Conservation (phyloP, 2,329 filamentous ascomycete genomes). For the Teratosphaeria nubilosa region DNA sequence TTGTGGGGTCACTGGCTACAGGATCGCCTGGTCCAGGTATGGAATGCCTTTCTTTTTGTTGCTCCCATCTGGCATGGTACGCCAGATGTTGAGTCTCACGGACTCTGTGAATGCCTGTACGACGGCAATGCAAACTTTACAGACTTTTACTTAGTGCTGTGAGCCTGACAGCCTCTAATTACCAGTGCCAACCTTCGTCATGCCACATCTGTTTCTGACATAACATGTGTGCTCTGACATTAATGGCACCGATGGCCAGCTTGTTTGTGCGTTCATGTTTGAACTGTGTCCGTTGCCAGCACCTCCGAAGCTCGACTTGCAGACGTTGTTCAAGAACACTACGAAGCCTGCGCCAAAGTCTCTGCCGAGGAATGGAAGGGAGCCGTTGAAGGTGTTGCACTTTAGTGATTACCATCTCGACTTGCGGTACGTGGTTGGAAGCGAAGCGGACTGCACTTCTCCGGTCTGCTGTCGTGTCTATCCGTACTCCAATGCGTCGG, state of each 20-base stretch:
- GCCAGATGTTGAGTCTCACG: too few relatives aligned
- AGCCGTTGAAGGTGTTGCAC: constrained; percentile 46
- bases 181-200: too few relatives aligned
- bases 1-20: background rate
- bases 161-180: too few relatives aligned
- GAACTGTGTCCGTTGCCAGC: constrained; percentile 35
- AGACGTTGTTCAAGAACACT: constrained; percentile 24
- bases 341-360: constrained; percentile 30
- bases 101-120: background rate
- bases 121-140: background rate
- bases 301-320: constrained; percentile 28
- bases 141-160: background rate
- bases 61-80: too few relatives aligned
- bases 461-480: constrained; percentile 43
- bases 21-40: background rate
- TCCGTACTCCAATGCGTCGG: constrained; percentile 1
- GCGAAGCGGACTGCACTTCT: constrained; percentile 45
- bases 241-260: constrained; percentile 44
- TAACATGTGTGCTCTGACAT: background rate
- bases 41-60: background rate
- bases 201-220: background rate
- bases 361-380: constrained; percentile 24
- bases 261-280: constrained; percentile 41
- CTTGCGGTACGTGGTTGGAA: constrained; percentile 42
- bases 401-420: constrained; percentile 47